Evolutionary conservation across 768 basidiomycete species (phyloP), one percentile per base, ranked within the genome.

Genomic region (Podaxis pistillaris): DNA sequence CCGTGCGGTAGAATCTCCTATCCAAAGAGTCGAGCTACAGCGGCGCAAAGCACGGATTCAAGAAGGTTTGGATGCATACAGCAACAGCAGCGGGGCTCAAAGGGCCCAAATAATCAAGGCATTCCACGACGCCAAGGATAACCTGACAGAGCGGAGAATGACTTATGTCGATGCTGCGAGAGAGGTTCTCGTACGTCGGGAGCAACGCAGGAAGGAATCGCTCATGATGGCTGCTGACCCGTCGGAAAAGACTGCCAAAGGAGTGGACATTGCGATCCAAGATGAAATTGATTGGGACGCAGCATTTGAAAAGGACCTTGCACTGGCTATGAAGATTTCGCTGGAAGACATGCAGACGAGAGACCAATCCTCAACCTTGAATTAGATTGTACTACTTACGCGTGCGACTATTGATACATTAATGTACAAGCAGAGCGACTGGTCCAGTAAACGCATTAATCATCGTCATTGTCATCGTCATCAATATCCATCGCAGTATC

Each of bases 11-110:
- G 41, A 33, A 24, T 38, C 37, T 12, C 22, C 36, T 24, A 13
- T 56, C 54, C 37, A 41, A n/a, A 47, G 44, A 11, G 60, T 62
- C 2, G 74, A 78, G 36, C 68, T 73, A 8, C 69, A 72, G 12
- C 74, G 75, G 22, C 75, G 76, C 7, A 55, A 66, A n/a, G 78
- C 75, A 12, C 73, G 79, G 28, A 72, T 79, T 13, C 69, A 71
- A 6, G 77, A 83, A 59, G 82, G 82, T 3, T 52, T 71, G 5
- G 73, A 75, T 59, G 79, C 72, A 0, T 74, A 75, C 5, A 69
- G 68, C 56, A 62, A 60, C n/a, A 76, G 78, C 67, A 74, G 74
- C 1, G 66, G 63, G n/a, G 61, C 68, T 3, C 70, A 82, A 57
- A 67, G 75, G 33, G 63, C 67, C 1, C 68, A 68, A 13, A 73